Percentiles rank a stretch among this genome's conserved stretches.
Evolutionary conservation across 345 rosid species (phyloP).

Genomic region (Mercurialis annua): DNA sequence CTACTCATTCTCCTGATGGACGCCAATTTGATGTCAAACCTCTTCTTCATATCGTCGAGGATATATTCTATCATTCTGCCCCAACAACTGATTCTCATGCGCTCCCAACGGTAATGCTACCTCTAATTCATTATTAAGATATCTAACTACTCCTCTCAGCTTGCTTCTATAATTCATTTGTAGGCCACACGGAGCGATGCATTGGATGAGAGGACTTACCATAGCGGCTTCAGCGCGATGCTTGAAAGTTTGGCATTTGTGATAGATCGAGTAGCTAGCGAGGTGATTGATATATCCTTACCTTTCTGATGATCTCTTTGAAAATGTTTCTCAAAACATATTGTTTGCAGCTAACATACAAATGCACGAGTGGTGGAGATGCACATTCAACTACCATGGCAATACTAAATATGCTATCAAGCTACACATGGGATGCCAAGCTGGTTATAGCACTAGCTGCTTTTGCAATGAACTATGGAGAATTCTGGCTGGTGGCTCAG

Average conservation of each 20-base stretch:
- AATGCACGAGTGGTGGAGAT: constrained; percentile 57
- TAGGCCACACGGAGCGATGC: constrained; percentile 19
- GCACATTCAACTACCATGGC: constrained; percentile 55
- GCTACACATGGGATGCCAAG: constrained; percentile 77
- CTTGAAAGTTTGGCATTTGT: constrained; percentile 47
- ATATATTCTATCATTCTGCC: constrained; percentile 54
- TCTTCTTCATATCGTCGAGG: constrained; percentile 60
- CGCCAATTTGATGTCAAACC: constrained; percentile 50
- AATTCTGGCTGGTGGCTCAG: constrained; percentile 74
- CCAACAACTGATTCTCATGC: constrained; percentile 33
- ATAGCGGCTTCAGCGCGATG: constrained; percentile 15
- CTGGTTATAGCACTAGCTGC: constrained; percentile 68
- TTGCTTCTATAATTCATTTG: neutral
- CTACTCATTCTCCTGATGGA: constrained; percentile 64
- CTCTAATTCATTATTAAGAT: neutral
- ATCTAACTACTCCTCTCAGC: neutral
- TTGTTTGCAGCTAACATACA: constrained; percentile 49
- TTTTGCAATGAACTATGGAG: constrained; percentile 78
- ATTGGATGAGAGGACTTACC: constrained; percentile 41
- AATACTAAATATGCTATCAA: constrained; percentile 45
- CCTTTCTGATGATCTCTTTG: neutral
- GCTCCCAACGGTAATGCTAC: constrained; percentile 26
- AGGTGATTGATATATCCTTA: constrained; percentile 56
- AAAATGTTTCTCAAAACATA: neutral
- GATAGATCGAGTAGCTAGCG: constrained; percentile 62